phyloP scores from a whole-genome alignment of 1,139 yeast species.

The Suhomyces choctaworum region DNA sequence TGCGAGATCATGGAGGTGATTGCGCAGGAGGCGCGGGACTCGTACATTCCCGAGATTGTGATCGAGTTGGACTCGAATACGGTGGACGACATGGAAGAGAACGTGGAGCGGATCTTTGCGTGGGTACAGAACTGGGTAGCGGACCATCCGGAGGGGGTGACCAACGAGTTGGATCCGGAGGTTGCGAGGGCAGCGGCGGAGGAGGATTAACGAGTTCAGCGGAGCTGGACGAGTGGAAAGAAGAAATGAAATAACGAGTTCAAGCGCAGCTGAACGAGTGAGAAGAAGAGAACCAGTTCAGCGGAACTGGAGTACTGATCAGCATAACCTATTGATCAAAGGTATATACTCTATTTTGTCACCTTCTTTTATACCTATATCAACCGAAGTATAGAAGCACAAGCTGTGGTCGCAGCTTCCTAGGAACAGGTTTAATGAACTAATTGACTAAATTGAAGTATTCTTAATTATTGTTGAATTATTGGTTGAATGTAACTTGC shows the following conservation, averaged over 20 bases:
- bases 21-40: constrained; percentile 80
- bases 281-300: too few species aligned
- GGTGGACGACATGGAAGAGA: constrained; percentile 75
- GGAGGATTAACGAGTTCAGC: constrained; percentile 7
- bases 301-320: too few species aligned
- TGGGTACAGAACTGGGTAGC: constrained; percentile 78
- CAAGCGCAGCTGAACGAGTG: too few species aligned
- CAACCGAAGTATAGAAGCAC: too few species aligned
- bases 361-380: too few species aligned
- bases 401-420: too few species aligned
- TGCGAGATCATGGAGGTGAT: constrained; percentile 97
- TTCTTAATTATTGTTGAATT: too few species aligned
- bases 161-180: constrained; percentile 32
- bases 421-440: too few species aligned
- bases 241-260: background rate
- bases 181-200: constrained; percentile 15
- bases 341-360: too few species aligned
- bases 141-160: constrained; percentile 46
- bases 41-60: constrained; percentile 76
- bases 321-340: too few species aligned
- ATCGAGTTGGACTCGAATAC: constrained; percentile 74
- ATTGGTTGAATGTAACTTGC: too few species aligned
- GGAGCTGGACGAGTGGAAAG: constrained; percentile 14
- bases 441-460: too few species aligned
- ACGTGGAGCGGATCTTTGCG: constrained; percentile 67